These are phyloP conservation scores for Hemisphaericaspora nanyangensis DNA, from an alignment of 805 yeast genomes.

Conservation along the genomic window DNA sequence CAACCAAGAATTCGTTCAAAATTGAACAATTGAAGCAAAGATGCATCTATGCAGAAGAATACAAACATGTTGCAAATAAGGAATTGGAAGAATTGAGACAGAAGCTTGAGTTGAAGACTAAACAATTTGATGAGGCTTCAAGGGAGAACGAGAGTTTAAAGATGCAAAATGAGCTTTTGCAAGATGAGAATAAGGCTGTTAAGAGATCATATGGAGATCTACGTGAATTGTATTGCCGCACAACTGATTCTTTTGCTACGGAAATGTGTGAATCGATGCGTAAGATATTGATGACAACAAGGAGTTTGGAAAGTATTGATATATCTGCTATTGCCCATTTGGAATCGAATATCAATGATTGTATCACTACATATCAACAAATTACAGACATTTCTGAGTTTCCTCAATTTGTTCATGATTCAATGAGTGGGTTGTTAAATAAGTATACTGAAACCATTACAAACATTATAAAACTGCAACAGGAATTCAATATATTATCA, in stretches of 20 bases:
- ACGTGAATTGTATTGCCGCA: neutral
- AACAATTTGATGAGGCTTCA: neutral
- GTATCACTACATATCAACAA: neutral
- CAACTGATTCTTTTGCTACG: neutral
- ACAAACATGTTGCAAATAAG: neutral
- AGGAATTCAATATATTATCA: constrained; percentile 1
- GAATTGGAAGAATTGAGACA: neutral
- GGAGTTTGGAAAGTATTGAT: too few species aligned
- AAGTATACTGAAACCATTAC: neutral
- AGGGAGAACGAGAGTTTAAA: neutral
- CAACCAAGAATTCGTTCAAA: constrained; percentile 15
- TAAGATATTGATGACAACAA: too few species aligned
- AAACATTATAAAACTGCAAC: neutral
- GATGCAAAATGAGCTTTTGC: neutral
- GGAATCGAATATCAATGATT: neutral
- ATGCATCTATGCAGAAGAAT: neutral
- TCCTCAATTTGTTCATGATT: neutral
- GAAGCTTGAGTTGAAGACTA: neutral
- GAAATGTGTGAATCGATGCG: neutral
- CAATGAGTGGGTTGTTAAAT: neutral
- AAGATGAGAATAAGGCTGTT: neutral
- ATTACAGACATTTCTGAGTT: neutral
- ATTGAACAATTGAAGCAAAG: constrained; percentile 8
- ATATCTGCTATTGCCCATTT: too few species aligned
- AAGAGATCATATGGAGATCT: neutral